phyloP scores from a whole-genome alignment of 148 eudicot species.

The Rhododendron mucronatum region DNA sequence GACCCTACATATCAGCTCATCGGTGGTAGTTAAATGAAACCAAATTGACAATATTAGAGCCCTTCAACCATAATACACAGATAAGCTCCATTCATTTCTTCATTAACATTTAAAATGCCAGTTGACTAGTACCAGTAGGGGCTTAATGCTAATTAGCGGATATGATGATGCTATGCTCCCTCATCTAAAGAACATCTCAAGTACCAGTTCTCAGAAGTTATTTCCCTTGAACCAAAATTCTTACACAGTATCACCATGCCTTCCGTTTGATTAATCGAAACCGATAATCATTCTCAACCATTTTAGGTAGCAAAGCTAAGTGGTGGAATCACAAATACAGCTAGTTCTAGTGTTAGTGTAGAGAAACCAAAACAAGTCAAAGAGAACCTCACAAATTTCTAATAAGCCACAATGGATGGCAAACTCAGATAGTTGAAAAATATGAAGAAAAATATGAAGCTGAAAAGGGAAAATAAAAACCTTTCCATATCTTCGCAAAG shows the following conservation, averaged over 20 bases:
- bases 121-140: not conserved
- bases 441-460: not conserved
- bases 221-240: not conserved
- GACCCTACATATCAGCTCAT: not conserved
- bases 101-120: not conserved
- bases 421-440: not conserved
- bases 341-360: not conserved
- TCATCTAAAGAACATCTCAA: not conserved
- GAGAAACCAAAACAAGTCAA: not conserved
- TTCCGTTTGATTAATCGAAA: not conserved
- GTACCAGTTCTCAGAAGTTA: not conserved
- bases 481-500: conserved; percentile 93
- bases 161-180: not conserved
- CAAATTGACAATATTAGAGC: not conserved
- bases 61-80: not conserved
- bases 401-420: not conserved
- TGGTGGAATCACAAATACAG: not conserved
- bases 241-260: not conserved
- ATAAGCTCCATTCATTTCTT: not conserved
- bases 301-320: conserved; percentile 1
- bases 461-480: conserved; percentile 26
- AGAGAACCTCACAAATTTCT: not conserved
- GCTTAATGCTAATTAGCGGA: not conserved
- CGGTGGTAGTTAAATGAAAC: not conserved
- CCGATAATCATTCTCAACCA: not conserved